Base-by-base conservation (phyloP, 2,329 filamentous ascomycete genomes). In the Aspergillus aculeatinus region DNA sequence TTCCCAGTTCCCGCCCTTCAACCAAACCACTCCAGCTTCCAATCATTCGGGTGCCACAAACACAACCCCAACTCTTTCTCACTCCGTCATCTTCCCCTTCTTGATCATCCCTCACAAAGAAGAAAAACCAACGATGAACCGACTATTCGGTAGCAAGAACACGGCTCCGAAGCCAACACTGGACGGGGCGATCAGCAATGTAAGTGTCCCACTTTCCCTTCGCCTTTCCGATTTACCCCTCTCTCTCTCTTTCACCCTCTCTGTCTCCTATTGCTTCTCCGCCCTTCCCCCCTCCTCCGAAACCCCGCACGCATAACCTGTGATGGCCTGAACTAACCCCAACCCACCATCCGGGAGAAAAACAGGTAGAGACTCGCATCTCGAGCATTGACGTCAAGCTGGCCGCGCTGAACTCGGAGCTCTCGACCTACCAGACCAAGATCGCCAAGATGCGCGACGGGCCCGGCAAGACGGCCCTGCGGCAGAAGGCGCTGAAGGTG, bases 381-480 rank as follows among this genome's bases (percentile, higher is more conserved):
- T 88, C 92, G 73, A 88, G 86, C 65, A 89, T 97, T 81, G 95
- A 98, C 80, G 93, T 96, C 63, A 96, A 98, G 75, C 90, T 98
- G 70, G 90, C 93, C 62, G 89, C 92, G 64, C 86, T 97, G 70
- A 97, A 96, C 79, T 89, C 90, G 69, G 94, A 98, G 76, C 89
- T 99, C 4, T 83, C 87, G 16, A 89, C 89, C 63, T 96, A 97
- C 82, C 93, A 97, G 78, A 81, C 88, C 66, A 93, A 94, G 72
- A 88, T 98, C 33, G 78, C 87, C 69, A 94, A 93, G 74, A 96
- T 98, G 93, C 92, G 93, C 77, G 93, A 97, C 65, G 95, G 95
- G 0, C 93, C 94, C 0, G 95, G 93, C 67, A 97, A 98, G 77
- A 89, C 86, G 14, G 93, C 94, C 31, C 87, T 99, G 70, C 96